These are phyloP conservation scores for Candida maris DNA, from an alignment of 805 yeast species.

Conservation along the genomic window DNA sequence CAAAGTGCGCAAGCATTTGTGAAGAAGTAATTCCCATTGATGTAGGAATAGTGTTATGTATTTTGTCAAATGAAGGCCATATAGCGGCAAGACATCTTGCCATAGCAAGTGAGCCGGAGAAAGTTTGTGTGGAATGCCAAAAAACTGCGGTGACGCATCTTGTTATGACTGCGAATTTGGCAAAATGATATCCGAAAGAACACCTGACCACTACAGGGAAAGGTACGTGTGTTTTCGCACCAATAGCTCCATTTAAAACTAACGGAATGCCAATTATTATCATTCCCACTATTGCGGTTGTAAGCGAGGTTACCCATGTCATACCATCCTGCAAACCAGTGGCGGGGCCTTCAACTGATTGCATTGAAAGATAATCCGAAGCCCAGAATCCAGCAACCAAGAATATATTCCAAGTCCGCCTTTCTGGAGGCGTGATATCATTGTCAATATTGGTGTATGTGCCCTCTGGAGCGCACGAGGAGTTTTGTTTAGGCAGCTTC, in stretches of 20 bases:
- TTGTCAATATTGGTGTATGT: slow-evolving; percentile 16
- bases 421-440: slow-evolving; percentile 21
- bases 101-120: slow-evolving; percentile 27
- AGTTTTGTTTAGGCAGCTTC: slow-evolving; percentile 15
- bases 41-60: slow-evolving; percentile 26
- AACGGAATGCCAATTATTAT: slow-evolving; percentile 19
- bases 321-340: slow-evolving; percentile 15
- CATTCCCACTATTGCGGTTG: slow-evolving; percentile 20
- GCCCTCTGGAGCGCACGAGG: slow-evolving; percentile 20
- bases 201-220: slow-evolving; percentile 34
- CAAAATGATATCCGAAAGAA: slow-evolving; percentile 31
- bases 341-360: slow-evolving; percentile 22
- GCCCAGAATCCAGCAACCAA: slow-evolving; percentile 25
- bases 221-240: slow-evolving; percentile 34
- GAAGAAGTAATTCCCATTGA: slow-evolving; percentile 27
- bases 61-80: slow-evolving; percentile 27
- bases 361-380: slow-evolving; percentile 24
- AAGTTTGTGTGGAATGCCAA: slow-evolving; percentile 28
- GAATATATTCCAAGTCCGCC: slow-evolving; percentile 23
- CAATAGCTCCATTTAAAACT: slow-evolving; percentile 29
- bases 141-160: slow-evolving; percentile 33
- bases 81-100: slow-evolving; percentile 27
- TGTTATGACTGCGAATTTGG: slow-evolving; percentile 29
- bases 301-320: slow-evolving; percentile 20
- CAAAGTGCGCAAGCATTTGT: slow-evolving; percentile 30